Conservation (phyloP, 1,284 basidiomycete species). For the Ceratobasidium sp. region DNA sequence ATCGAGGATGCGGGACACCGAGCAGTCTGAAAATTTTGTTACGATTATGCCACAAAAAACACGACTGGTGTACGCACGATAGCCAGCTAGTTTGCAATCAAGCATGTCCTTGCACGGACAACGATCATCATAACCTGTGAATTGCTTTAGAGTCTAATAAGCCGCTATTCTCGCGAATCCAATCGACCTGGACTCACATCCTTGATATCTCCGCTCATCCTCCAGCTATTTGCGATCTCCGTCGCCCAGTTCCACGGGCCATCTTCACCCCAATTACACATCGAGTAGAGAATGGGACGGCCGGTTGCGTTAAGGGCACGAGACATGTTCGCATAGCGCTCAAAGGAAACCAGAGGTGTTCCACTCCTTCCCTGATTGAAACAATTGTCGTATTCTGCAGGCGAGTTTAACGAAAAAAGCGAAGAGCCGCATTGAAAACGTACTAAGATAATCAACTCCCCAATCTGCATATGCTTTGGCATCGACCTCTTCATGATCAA, state of each 20-base stretch:
- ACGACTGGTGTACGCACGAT: constrained; percentile 49
- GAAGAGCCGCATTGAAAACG: constrained; percentile 44
- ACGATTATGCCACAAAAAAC: background rate
- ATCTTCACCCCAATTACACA: constrained; percentile 67
- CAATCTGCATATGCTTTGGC: constrained; percentile 63
- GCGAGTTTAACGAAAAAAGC: background rate
- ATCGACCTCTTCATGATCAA: constrained; percentile 65
- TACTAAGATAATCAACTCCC: constrained; percentile 63
- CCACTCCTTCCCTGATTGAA: constrained; percentile 63
- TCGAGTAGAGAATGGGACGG: constrained; percentile 66
- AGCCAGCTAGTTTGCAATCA: constrained; percentile 62
- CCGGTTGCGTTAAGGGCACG: constrained; percentile 64
- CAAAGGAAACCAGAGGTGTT: constrained; percentile 60
- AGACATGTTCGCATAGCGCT: constrained; percentile 65
- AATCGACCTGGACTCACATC: constrained; percentile 54
- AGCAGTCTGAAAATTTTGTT: constrained; percentile 44
- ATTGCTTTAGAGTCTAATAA: constrained; percentile 54
- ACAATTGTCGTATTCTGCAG: constrained; percentile 64
- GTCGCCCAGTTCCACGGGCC: constrained; percentile 64
- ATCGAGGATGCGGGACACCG: constrained; percentile 49
- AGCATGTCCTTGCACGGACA: constrained; percentile 61
- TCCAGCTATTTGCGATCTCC: constrained; percentile 64
- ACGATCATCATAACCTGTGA: constrained; percentile 60
- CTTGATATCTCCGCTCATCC: constrained; percentile 63
- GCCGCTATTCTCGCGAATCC: background rate